Base-by-base conservation (phyloP, 495 filamentous ascomycete species). In the Aspergillus nanangensis region DNA sequence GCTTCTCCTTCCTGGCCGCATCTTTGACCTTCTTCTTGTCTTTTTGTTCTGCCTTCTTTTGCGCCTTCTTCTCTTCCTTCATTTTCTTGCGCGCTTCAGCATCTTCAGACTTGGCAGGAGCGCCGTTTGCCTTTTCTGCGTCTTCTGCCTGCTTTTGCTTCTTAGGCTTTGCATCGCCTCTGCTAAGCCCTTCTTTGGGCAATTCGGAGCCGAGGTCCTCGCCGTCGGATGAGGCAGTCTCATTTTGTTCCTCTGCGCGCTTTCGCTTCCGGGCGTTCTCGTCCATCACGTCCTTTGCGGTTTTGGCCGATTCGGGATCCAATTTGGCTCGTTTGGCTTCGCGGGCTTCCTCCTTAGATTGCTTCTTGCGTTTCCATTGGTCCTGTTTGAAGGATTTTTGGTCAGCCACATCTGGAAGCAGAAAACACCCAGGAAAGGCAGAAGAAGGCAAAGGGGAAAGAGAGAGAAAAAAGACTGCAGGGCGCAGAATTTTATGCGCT, bases 331-430 rank as follows among this genome's bases (percentile, higher is more conserved):
- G 69, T 64, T 84, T 84, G 7, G 88, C 87, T 38, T 81, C 80
- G 38, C 80, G 82, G 44, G 84, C 84, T 63, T 92, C 76, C 56
- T 86, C 85, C 65, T 92, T 93, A 38, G 86, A 87, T 66, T 91
- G 87, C 64, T 92, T 93, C 64, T 88, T 90, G 62, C 80, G 82
- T 66, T 82, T 77, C 87, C 87, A 91, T 80, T 92, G 88, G 47
- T 87, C 78, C 84, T 90, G 63, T 61, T 45, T 55, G 52, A 38
- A 51, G 45, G 41, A 19, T 49, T 58, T 57, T 32, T 68, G 67
- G 76, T 74, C 56, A 61, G 35, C 49, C 31, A 41, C 36, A 44
- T 47, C 32, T 40, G 41, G 14, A 41, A 38, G 31, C 38, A 51
- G 29, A 38, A 44, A 22, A 29, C 25, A 29, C 11, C 25, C 25